Evolutionary conservation across 208 protist genomes (phyloP), one percentile per base, ranked within the genome.

Genomic region (Angomonas deanei): DNA sequence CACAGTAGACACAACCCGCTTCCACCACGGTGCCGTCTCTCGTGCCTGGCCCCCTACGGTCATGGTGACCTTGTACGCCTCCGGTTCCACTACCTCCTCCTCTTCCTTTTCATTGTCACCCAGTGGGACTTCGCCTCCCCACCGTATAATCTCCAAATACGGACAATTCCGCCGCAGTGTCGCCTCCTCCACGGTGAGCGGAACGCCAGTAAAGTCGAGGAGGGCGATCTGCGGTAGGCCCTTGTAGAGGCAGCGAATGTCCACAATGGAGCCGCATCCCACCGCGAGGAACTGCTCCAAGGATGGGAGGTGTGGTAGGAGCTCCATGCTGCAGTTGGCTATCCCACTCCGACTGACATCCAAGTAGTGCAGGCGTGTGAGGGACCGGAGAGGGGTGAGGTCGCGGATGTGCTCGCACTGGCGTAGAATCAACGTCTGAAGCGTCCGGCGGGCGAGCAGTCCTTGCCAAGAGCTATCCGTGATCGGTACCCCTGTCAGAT

Each of bases 361-460:
- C 30, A 78, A 61, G 23, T 61, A 54, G 23, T 59, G 73, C 64
- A 78, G 55, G 23, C 66, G 73, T 28, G 50, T 46, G 50, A 71
- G 52, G 11, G 48, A 28, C 11, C 48, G 19, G 27, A 78, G 27
- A 38, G 52, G 63, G 19, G 64, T 61, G 60, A 69, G 49, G 39
- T 74, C 67, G 6, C 23, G 48, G 4, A 78, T 38, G 48, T 66
- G 2, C 19, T 17, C 15, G 63, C 68, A 78, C 21, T 71, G 64
- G 17, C 64, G 38, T 36, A 74, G 48, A 8, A 68, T 24, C 15
- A 78, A 27, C 49, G 65, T 60, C 55, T 73, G 62, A 48, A 78
- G 34, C n/a, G 54, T 31, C 4, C 55, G 64, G 64, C 70, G 70
- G 17, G 26, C 11, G 30, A 33, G 38, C 48, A 69, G 61, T 46